phyloP scores from a whole-genome alignment of 805 yeast genomes.

The Saccharomycopsis amapae region DNA sequence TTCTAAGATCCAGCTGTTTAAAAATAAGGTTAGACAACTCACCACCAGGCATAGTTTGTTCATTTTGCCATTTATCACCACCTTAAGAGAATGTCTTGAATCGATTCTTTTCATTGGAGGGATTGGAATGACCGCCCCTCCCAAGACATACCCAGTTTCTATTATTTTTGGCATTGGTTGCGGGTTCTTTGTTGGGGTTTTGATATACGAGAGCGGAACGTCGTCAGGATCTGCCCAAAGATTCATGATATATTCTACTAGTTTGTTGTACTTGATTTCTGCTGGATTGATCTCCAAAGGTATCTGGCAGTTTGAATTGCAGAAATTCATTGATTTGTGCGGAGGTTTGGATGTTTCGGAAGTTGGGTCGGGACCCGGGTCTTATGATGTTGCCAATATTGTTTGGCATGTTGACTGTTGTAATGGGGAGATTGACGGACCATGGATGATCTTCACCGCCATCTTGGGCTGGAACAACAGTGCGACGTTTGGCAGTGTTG shows the following conservation, averaged over 20 bases:
- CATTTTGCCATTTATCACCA: conserved; percentile 75
- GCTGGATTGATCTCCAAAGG: conserved; percentile 85
- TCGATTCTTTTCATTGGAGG: conserved; percentile 92
- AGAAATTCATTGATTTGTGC: conserved; percentile 64
- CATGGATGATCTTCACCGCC: conserved; percentile 88
- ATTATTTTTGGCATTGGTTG: conserved; percentile 48
- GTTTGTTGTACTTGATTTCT: conserved; percentile 75
- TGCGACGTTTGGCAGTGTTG: conserved; percentile 84
- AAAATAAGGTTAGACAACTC: conserved; percentile 30
- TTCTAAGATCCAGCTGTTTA: conserved; percentile 10
- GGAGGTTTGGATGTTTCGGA: conserved; percentile 82
- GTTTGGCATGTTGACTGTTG: conserved; percentile 96
- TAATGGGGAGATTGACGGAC: conserved; percentile 85
- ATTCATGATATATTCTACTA: conserved; percentile 67
- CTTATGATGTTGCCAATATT: conserved; percentile 69
- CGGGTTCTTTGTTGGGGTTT: conserved; percentile 58
- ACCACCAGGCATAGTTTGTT: conserved; percentile 63
- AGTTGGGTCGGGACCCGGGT: conserved; percentile 89
- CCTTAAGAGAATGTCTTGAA: conserved; percentile 84
- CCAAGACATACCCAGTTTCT: conserved; percentile 57
- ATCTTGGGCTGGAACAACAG: conserved; percentile 91
- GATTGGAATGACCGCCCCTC: conserved; percentile 67
- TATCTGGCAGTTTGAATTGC: conserved; percentile 84
- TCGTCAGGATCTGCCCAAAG: conserved; percentile 60
- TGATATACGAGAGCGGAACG: conserved; percentile 72